A percentile compares a stretch with the other conserved stretches of the same genome.
Conservation (phyloP, 2,329 filamentous ascomycete genomes). For the Cercospora nicotianae region DNA sequence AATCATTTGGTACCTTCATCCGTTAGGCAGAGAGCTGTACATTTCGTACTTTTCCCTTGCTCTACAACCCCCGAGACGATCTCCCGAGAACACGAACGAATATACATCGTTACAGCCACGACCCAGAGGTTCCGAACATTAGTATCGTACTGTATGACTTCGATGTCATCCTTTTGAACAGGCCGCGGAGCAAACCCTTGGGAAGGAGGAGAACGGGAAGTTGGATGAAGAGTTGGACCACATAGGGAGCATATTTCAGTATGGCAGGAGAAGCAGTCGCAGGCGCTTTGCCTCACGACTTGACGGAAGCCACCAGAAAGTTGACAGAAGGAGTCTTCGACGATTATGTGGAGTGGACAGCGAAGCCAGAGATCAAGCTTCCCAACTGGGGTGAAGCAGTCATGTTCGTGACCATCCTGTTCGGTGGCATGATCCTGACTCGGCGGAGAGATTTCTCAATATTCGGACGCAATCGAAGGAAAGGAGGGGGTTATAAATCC, state of each 20-base stretch:
- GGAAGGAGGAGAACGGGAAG: background rate
- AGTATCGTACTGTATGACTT: background rate
- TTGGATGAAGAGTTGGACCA: background rate
- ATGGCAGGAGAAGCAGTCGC: constrained; percentile 16
- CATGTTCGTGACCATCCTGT: constrained; percentile 53
- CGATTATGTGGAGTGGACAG: constrained; percentile 21
- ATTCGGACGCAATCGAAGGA: constrained; percentile 33
- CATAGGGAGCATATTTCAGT: background rate
- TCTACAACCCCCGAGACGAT: background rate
- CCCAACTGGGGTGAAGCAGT: constrained; percentile 26
- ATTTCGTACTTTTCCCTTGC: background rate
- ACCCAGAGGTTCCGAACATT: background rate
- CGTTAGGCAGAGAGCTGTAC: background rate
- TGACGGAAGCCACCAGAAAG: background rate
- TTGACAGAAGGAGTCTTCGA: constrained; percentile 16
- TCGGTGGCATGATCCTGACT: constrained; percentile 52
- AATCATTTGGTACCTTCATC: background rate
- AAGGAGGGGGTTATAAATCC: constrained; percentile 32
- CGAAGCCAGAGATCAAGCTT: constrained; percentile 24
- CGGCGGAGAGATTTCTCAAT: constrained; percentile 49
- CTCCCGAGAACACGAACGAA: background rate
- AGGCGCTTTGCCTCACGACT: constrained; percentile 9
- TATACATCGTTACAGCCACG: background rate
- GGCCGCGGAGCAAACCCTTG: background rate
- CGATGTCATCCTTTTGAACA: background rate